Percentiles rank a stretch among this genome's conserved stretches.
Evolutionary conservation across 306 rosid species (phyloP).

Genomic region (Quercus variabilis): DNA sequence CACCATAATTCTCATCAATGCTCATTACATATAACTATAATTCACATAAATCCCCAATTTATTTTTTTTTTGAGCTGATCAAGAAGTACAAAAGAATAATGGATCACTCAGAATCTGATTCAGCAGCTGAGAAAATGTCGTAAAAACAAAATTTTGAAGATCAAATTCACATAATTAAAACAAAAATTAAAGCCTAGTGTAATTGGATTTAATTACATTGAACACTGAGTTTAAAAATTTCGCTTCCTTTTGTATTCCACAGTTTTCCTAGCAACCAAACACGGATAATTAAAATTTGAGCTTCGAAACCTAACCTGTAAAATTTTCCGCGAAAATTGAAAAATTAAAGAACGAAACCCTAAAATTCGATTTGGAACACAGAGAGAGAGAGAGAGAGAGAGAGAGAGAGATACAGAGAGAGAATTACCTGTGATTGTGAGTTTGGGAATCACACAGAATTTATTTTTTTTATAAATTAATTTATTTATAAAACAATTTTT

Average conservation of each 20-base stretch:
- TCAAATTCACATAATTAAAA: constrained; percentile 6
- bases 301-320: constrained; percentile 10
- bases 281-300: background rate
- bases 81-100: background rate
- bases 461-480: background rate
- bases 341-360: background rate
- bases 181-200: background rate
- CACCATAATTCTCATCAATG: background rate
- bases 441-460: constrained; percentile 15
- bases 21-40: background rate
- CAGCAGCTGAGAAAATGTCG: constrained; percentile 21
- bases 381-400: constrained; percentile 4
- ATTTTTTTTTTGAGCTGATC: no score
- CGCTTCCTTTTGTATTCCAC: background rate
- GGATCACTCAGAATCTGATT: constrained; percentile 21
- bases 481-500: background rate
- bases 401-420: background rate
- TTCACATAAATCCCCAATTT: background rate
- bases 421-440: constrained; percentile 39
- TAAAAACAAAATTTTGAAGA: constrained; percentile 4
- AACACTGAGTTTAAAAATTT: background rate
- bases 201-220: background rate
- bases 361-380: constrained; percentile 11
- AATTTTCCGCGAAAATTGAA: background rate
- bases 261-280: background rate